Conservation (phyloP, 257 asterid species). For the Gentiana straminea region DNA sequence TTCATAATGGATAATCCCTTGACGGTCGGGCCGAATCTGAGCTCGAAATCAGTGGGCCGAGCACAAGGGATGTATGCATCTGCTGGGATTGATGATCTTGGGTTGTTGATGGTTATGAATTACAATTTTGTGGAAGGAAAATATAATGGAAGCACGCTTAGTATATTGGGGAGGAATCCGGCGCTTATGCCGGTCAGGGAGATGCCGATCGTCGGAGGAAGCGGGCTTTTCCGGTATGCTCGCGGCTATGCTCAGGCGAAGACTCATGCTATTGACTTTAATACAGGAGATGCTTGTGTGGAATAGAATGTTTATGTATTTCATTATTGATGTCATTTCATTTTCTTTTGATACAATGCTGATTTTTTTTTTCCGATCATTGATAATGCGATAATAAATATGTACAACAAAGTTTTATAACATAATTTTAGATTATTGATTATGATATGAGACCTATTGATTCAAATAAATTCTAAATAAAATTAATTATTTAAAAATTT, state of each 20-base stretch:
- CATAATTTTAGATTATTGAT: too few species aligned
- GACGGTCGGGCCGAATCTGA: slow-evolving; percentile 15
- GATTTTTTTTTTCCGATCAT: too few species aligned
- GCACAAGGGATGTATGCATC: slow-evolving; percentile 31
- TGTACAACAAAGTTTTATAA: too few species aligned
- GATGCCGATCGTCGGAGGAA: slow-evolving; percentile 14
- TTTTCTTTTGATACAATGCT: not conserved
- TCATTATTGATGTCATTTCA: slow-evolving; percentile 2
- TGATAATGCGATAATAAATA: too few species aligned
- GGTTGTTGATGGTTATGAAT: slow-evolving; percentile 9
- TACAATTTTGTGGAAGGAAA: slow-evolving; percentile 11
- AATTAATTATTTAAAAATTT: too few species aligned
- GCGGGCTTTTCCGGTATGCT: slow-evolving; percentile 15
- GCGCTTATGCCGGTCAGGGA: slow-evolving; percentile 1
- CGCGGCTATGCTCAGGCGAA: slow-evolving; percentile 11
- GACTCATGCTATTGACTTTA: slow-evolving; percentile 3
- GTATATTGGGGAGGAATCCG: slow-evolving; percentile 2
- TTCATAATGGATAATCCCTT: slow-evolving; percentile 27
- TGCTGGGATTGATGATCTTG: slow-evolving; percentile 8
- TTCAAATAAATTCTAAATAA: too few species aligned
- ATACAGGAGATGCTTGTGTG: slow-evolving; percentile 9
- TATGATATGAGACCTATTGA: too few species aligned
- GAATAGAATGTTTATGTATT: slow-evolving; percentile 14
- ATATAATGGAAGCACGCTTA: slow-evolving; percentile 8
- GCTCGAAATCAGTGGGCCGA: slow-evolving; percentile 26